A percentile compares a stretch with the other conserved stretches of the same genome.
Evolutionary conservation across 805 yeast species (phyloP).

Genomic region (Brettanomyces naardenensis): DNA sequence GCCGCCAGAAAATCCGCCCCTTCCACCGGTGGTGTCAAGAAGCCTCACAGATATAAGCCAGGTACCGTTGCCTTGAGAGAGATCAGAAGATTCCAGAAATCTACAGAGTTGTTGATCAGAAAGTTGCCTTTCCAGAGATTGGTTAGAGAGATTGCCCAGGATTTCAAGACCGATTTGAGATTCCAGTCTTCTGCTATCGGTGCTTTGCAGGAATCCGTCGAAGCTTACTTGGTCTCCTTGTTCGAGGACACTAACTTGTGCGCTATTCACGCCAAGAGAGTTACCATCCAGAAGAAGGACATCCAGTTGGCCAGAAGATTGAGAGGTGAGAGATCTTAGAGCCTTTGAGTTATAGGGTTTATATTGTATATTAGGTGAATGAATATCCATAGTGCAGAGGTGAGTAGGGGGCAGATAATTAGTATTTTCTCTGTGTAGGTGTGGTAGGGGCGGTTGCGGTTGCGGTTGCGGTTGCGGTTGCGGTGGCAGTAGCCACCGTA

Average conservation of each 20-base stretch:
- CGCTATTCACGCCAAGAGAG: slow-evolving; percentile 99
- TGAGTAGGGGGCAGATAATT: too few relatives aligned
- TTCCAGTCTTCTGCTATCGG: slow-evolving; percentile 97
- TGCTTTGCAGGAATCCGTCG: slow-evolving; percentile 97
- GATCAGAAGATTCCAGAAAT: slow-evolving; percentile 95
- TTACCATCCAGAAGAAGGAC: slow-evolving; percentile 97
- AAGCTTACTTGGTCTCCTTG: slow-evolving; percentile 92
- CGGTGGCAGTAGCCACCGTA: too few relatives aligned
- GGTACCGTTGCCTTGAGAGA: slow-evolving; percentile 96
- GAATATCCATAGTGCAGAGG: too few relatives aligned
- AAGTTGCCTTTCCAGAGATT: slow-evolving; percentile 96
- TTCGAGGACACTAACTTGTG: slow-evolving; percentile 98
- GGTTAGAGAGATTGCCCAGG: slow-evolving; percentile 93
- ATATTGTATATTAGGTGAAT: too few relatives aligned
- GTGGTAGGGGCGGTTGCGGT: too few relatives aligned
- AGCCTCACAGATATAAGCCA: slow-evolving; percentile 95
- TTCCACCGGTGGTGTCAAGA: slow-evolving; percentile 88
- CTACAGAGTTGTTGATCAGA: slow-evolving; percentile 91
- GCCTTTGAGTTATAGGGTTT: too few relatives aligned
- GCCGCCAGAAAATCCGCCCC: slow-evolving; percentile 94
- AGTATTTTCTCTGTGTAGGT: too few relatives aligned
- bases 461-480: too few relatives aligned
- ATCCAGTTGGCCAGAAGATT: slow-evolving; percentile 96
- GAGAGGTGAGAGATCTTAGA: slow-evolving; percentile 89
- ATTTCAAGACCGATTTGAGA: slow-evolving; percentile 86